These are phyloP conservation scores for Zoysia matrella DNA, from an alignment of 202 grass and related monocot species.

Conservation along the genomic window DNA sequence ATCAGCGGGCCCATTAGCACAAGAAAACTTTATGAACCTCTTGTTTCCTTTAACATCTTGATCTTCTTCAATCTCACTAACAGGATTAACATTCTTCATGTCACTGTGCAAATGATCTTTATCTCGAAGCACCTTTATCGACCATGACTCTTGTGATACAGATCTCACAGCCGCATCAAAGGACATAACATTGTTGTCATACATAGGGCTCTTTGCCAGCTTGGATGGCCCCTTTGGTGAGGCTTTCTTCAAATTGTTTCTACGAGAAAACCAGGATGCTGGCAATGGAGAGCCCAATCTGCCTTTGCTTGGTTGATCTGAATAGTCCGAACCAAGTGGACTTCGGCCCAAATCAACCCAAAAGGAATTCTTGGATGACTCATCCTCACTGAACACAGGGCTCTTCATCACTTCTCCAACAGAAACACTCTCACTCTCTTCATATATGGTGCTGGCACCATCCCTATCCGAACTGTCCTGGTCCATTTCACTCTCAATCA, in stretches of 20 bases:
- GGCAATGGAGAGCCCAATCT: constrained; percentile 89
- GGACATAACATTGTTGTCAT: constrained; percentile 85
- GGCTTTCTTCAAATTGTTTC: constrained; percentile 71
- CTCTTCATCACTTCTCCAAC: constrained; percentile 98
- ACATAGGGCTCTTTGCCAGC: constrained; percentile 64
- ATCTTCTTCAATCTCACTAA: constrained; percentile 94
- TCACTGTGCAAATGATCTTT: constrained; percentile 57
- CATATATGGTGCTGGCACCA: constrained; percentile 92
- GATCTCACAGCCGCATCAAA: constrained; percentile 93
- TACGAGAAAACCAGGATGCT: constrained; percentile 80
- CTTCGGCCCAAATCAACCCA: constrained; percentile 99
- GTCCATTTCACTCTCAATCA: constrained; percentile 88
- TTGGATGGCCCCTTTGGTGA: constrained; percentile 62
- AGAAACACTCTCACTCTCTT: constrained; percentile 92
- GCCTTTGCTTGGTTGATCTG: constrained; percentile 68
- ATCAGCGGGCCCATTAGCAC: constrained; percentile 46
- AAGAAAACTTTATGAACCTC: constrained; percentile 67
- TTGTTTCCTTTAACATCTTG: constrained; percentile 60
- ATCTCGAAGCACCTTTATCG: constrained; percentile 49
- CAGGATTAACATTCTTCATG: constrained; percentile 49
- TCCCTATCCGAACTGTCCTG: constrained; percentile 92
- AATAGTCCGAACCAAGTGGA: constrained; percentile 78
- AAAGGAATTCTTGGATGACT: constrained; percentile 83
- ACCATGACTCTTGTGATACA: constrained; percentile 74
- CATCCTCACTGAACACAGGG: constrained; percentile 93